Conservation (phyloP, 1,139 yeast species). For the Magnusiomyces sp. region DNA sequence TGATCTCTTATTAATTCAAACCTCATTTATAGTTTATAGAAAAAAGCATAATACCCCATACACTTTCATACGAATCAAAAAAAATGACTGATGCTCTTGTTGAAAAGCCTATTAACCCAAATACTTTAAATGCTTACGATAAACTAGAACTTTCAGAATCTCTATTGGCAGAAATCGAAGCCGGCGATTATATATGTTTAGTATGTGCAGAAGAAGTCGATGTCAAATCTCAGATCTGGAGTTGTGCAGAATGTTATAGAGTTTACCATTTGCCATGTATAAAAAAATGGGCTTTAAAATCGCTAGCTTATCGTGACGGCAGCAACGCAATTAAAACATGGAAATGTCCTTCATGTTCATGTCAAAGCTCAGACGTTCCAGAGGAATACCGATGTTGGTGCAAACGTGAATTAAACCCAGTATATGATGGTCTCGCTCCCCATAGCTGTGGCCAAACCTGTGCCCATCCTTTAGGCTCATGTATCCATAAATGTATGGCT, state of each 20-base stretch:
- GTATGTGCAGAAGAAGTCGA: constrained; percentile 81
- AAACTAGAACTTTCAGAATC: constrained; percentile 27
- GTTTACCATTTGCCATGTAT: constrained; percentile 80
- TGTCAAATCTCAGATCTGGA: constrained; percentile 59
- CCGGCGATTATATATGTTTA: constrained; percentile 66
- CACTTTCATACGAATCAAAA: too few relatives aligned
- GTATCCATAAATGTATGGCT: constrained; percentile 68
- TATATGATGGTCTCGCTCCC: constrained; percentile 52
- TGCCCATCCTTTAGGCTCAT: constrained; percentile 40
- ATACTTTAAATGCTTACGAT: constrained; percentile 4
- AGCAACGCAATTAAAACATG: constrained; percentile 45
- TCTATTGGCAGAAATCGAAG: constrained; percentile 45
- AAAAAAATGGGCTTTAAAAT: constrained; percentile 68
- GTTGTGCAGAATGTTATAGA: constrained; percentile 62
- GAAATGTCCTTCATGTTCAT: constrained; percentile 87
- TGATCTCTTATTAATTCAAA: too few relatives aligned
- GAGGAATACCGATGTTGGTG: constrained; percentile 80
- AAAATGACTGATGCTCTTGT: too few relatives aligned
- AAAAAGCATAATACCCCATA: too few relatives aligned
- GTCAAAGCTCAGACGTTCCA: constrained; percentile 46
- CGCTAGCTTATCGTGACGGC: constrained; percentile 21
- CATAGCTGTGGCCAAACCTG: constrained; percentile 90
- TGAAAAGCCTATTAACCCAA: too few relatives aligned
- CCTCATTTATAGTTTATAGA: too few relatives aligned
- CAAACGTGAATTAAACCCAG: constrained; percentile 66